These are phyloP conservation scores for Simplicillium sp. DNA, from an alignment of 2,329 filamentous ascomycete species.

Conservation along the genomic window DNA sequence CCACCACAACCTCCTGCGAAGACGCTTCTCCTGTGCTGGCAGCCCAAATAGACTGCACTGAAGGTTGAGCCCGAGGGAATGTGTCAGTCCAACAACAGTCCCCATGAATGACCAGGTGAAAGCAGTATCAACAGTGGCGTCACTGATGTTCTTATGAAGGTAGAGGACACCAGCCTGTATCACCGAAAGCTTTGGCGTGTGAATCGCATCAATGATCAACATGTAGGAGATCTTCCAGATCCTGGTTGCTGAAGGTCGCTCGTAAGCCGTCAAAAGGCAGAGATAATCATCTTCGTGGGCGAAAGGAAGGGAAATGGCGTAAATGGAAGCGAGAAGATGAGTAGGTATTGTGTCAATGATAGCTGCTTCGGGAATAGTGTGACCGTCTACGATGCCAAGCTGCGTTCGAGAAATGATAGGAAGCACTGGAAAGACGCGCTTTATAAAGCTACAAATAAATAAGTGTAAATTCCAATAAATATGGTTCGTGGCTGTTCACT, in stretches of 20 bases:
- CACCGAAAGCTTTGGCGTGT: constrained; percentile 2
- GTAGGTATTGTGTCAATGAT: constrained; percentile 5
- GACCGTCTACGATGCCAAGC: background rate
- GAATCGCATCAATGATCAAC: constrained; percentile 4
- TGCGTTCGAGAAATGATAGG: constrained; percentile 7
- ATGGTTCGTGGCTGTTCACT: background rate
- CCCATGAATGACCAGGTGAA: constrained; percentile 27
- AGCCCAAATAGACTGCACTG: constrained; percentile 26
- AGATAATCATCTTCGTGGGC: constrained; percentile 7
- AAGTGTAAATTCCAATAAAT: background rate
- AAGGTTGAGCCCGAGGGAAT: constrained; percentile 23
- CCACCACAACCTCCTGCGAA: constrained; percentile 28
- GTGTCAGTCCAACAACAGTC: constrained; percentile 20
- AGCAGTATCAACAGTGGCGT: constrained; percentile 7
- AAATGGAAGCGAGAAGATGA: constrained; percentile 7
- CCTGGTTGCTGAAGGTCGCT: background rate
- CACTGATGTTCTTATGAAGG: constrained; percentile 5
- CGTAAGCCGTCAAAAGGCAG: constrained; percentile 3
- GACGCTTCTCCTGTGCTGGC: constrained; percentile 24
- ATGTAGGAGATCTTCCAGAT: constrained; percentile 7
- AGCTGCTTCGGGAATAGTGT: background rate
- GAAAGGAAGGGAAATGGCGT: constrained; percentile 8
- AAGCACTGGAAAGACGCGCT: constrained; percentile 7
- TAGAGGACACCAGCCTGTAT: constrained; percentile 7
- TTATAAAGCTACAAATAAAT: constrained; percentile 5